Conservation (phyloP, 768 basidiomycete genomes). For the Auriscalpium vulgare region DNA sequence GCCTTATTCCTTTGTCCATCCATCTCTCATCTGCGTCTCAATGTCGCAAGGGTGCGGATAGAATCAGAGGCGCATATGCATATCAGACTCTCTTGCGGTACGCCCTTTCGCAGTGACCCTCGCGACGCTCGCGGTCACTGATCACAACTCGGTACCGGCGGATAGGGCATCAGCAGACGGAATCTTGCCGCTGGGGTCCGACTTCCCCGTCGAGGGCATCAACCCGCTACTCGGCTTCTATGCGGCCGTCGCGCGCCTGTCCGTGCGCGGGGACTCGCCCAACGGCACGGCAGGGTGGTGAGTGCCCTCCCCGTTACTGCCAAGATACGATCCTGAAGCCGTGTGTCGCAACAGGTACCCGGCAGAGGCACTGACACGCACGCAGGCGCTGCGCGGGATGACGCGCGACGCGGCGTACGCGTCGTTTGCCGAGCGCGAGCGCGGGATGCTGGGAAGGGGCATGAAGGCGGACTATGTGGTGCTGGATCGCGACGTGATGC, state of each 20-base stretch:
- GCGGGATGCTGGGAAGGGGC: conserved; percentile 68
- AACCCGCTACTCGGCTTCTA: conserved; percentile 89
- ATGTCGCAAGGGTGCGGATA: conserved; percentile 55
- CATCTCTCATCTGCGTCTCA: background rate
- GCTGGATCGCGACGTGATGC: conserved; percentile 76
- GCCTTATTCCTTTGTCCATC: background rate
- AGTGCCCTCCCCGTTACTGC: conserved; percentile 15
- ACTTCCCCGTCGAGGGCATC: conserved; percentile 89
- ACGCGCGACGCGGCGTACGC: conserved; percentile 88
- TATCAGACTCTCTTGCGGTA: conserved; percentile 74
- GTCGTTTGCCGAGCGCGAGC: conserved; percentile 60
- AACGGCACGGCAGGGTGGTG: conserved; percentile 83
- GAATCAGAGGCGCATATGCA: conserved; percentile 86
- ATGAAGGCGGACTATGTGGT: conserved; percentile 88
- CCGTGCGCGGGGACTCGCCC: conserved; percentile 64
- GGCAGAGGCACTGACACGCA: conserved; percentile 64
- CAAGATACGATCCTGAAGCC: background rate
- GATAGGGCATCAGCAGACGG: conserved; percentile 41
- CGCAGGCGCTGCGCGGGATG: conserved; percentile 85
- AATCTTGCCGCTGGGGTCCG: conserved; percentile 77
- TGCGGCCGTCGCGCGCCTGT: conserved; percentile 74
- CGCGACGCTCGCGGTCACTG: background rate
- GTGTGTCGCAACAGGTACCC: conserved; percentile 50
- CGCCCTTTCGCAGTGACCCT: conserved; percentile 15
- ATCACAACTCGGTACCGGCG: background rate